Base-by-base conservation (phyloP, 371 early-diverging fungal genomes). In the Haplosporangium sp. region DNA sequence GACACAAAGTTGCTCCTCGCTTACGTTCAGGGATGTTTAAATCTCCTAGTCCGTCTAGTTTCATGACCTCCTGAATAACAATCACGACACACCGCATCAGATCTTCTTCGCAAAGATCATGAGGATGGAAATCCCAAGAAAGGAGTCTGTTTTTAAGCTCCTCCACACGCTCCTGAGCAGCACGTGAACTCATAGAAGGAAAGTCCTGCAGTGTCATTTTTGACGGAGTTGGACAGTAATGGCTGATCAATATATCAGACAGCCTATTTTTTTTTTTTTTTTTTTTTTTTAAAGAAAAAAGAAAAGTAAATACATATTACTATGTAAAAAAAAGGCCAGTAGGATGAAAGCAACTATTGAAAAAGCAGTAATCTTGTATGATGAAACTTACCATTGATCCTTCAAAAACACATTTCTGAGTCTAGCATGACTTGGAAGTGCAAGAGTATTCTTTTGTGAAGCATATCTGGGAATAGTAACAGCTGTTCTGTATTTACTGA, bases 91-190 rank as follows among this genome's bases (percentile, higher is more conserved):
- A 89, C 65, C 92, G 91, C 70, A 92, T 84, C 57, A 92, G 72
- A 59, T 93, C 94, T 40, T 85, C 84, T 52, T 87, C 87, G 40
- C 85, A 77, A 37, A 91, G 77, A 62, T 89, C 89, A 75, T 91
- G 89, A 13, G 94, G 92, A 74, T 86, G 86, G 75, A 92, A 92
- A 48, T 90, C 89, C 93, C 94, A 92, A 53, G 87, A 88, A 11
- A 85, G 77, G 2, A 92, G 75, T 60, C 83, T 86, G 15, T 60
- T 63, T 72, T 84, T 82, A 5, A 89, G 84, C 47, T 84, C 61
- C 20, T 76, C 82, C 1, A 81, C 83, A 45, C 85, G 84, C 62
- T 88, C 85, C 38, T 84, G 83, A 10, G 72, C 74, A 39, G 73
- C 72, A 11, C 47, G 34, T 27, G 76, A 61, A 15, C 64, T 65